phyloP scores from a whole-genome alignment of 306 rosid genomes.

The Prosopis cineraria region DNA sequence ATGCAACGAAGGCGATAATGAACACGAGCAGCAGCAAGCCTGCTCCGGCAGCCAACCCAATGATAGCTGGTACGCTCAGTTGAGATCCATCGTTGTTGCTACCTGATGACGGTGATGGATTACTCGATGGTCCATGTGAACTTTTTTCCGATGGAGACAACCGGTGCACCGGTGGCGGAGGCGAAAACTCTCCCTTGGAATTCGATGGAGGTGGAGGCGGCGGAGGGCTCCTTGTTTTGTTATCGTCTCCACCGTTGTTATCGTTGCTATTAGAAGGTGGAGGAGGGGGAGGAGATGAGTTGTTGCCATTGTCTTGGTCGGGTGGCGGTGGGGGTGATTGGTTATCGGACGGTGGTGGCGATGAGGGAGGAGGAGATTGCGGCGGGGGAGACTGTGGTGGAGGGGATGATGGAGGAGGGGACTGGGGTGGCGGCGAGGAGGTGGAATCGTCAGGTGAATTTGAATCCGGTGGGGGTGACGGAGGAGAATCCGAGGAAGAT shows the following conservation, averaged over 20 bases:
- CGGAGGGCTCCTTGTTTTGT: background rate
- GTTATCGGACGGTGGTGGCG: constrained; percentile 23
- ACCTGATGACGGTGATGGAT: background rate
- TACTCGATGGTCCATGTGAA: background rate
- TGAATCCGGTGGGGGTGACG: constrained; percentile 28
- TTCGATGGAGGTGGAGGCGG: constrained; percentile 8
- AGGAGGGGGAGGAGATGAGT: constrained; percentile 18
- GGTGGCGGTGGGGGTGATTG: constrained; percentile 11
- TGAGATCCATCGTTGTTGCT: background rate
- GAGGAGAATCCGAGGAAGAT: constrained; percentile 14
- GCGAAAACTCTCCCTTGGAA: background rate
- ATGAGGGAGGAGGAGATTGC: background rate
- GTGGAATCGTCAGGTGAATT: constrained; percentile 7
- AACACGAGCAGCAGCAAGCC: constrained; percentile 51
- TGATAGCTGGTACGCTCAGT: constrained; percentile 33
- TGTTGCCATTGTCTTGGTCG: background rate
- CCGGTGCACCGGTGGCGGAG: constrained; percentile 46
- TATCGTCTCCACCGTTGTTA: background rate
- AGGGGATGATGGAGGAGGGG: constrained; percentile 19
- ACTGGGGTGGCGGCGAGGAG: constrained; percentile 1
- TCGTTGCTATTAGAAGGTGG: constrained; percentile 21
- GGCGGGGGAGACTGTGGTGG: constrained; percentile 23
- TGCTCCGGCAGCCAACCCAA: constrained; percentile 55
- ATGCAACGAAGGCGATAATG: constrained; percentile 27
- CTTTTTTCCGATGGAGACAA: constrained; percentile 19